Evolutionary conservation across 139 green algal genomes (phyloP).

Genomic region (Spirogloea muscicola): DNA sequence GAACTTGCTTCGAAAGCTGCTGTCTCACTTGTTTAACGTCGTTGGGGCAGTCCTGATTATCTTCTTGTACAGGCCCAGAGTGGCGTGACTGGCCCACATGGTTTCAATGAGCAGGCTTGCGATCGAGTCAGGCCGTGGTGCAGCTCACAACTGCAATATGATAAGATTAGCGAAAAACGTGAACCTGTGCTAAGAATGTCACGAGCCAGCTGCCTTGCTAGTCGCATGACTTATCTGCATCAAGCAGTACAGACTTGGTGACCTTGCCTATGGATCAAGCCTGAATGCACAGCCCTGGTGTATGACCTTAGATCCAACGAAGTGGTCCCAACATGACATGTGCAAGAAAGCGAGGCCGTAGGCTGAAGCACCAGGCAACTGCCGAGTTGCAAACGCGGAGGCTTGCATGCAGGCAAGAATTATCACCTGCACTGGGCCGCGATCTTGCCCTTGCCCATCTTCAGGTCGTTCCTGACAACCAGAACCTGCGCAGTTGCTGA

Average conservation of each 20-base stretch:
- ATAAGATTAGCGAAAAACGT: no score
- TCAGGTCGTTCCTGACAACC: slow-evolving; percentile 43
- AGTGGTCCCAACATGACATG: no score
- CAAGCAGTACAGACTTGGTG: no score
- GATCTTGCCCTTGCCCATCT: slow-evolving; percentile 49
- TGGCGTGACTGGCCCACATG: slow-evolving; percentile 24
- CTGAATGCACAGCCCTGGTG: no score
- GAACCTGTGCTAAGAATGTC: no score
- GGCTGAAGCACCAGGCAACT: background rate
- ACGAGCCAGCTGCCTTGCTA: no score
- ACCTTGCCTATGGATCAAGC: no score
- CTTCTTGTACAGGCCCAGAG: slow-evolving; percentile 41
- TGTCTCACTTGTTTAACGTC: slow-evolving; percentile 3
- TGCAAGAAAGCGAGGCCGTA: background rate
- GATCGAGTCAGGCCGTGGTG: no score
- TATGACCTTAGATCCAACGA: no score
- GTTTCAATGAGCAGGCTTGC: background rate
- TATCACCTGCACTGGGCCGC: slow-evolving; percentile 42
- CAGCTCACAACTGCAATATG: no score
- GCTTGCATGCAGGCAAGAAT: background rate
- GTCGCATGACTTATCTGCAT: no score
- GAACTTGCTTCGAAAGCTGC: no score
- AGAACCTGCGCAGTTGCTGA: slow-evolving; percentile 45
- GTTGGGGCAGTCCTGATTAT: background rate
- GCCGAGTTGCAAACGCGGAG: background rate